Evolutionary conservation across 306 rosid species (phyloP).

Genomic region (Glycine tomentella): DNA sequence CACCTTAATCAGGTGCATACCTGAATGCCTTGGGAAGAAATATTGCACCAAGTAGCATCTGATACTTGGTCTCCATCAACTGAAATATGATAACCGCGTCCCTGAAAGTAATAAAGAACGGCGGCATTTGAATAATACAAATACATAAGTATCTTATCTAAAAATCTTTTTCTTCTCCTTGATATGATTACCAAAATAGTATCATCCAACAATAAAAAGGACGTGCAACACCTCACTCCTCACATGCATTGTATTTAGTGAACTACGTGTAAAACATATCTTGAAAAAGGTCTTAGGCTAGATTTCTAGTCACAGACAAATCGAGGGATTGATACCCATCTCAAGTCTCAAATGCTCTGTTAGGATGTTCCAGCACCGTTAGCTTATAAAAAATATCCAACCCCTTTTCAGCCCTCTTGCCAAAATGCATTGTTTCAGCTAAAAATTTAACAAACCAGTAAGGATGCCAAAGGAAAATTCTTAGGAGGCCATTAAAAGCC

Average conservation of each 20-base stretch:
- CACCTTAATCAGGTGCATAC: background rate
- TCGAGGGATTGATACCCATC: too few species aligned
- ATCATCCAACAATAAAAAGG: slow-evolving; percentile 7
- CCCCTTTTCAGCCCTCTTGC: too few species aligned
- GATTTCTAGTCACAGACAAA: too few species aligned
- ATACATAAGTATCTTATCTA: slow-evolving; percentile 2
- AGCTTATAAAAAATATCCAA: too few species aligned
- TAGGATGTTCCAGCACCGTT: too few species aligned
- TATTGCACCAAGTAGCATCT: slow-evolving; percentile 11
- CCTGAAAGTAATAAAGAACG: background rate
- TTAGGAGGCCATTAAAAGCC: background rate
- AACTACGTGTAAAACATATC: too few species aligned
- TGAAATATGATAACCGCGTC: slow-evolving; percentile 12
- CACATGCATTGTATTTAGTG: background rate
- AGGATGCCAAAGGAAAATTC: background rate
- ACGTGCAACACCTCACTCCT: background rate
- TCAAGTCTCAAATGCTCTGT: too few species aligned
- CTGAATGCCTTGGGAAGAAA: slow-evolving; percentile 8
- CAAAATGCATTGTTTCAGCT: background rate
- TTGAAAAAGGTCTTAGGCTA: too few species aligned
- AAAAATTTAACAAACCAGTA: background rate
- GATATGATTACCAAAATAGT: background rate
- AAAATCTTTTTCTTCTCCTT: slow-evolving; percentile 1
- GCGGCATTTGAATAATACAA: background rate
- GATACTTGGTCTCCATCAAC: slow-evolving; percentile 6